Percentiles rank a stretch among this genome's conserved stretches.
Conservation (phyloP, 768 basidiomycete species). For the Leccinum arenicola region DNA sequence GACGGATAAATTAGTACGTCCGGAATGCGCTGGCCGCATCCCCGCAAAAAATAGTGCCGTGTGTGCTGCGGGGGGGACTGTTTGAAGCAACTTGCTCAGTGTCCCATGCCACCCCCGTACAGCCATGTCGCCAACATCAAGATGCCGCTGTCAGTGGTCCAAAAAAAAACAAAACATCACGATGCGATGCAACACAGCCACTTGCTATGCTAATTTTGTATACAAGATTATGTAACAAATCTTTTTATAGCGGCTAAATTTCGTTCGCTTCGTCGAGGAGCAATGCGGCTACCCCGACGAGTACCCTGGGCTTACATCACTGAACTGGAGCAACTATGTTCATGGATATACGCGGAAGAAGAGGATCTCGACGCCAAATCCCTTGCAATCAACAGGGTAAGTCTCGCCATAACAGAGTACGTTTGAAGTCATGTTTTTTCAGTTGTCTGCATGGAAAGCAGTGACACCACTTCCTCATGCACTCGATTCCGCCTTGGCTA, state of each 20-base stretch:
- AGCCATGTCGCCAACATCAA: background rate
- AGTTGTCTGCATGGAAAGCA: conserved; percentile 83
- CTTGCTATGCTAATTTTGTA: no score
- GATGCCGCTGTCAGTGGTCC: no score
- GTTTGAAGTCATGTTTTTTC: conserved; percentile 13
- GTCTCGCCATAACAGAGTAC: conserved; percentile 21
- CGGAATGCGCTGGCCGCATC: background rate
- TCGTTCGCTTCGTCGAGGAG: background rate
- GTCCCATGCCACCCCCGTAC: background rate
- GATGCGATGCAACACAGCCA: no score
- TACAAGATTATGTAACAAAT: no score
- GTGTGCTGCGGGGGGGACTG: background rate
- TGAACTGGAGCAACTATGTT: conserved; percentile 75
- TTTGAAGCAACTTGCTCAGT: background rate
- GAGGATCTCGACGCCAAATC: conserved; percentile 53
- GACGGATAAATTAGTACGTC: background rate
- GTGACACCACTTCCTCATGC: conserved; percentile 77
- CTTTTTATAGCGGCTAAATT: background rate
- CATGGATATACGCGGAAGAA: conserved; percentile 72
- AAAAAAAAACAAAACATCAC: no score
- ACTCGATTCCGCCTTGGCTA: conserved; percentile 65
- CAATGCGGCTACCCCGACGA: conserved; percentile 73
- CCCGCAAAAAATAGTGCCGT: background rate
- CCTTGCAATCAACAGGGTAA: conserved; percentile 63
- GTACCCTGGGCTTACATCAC: conserved; percentile 71